Evolutionary conservation across 2,329 filamentous ascomycete species (phyloP), one percentile per base, ranked within the genome.

Genomic region (Diaporthe sp.): DNA sequence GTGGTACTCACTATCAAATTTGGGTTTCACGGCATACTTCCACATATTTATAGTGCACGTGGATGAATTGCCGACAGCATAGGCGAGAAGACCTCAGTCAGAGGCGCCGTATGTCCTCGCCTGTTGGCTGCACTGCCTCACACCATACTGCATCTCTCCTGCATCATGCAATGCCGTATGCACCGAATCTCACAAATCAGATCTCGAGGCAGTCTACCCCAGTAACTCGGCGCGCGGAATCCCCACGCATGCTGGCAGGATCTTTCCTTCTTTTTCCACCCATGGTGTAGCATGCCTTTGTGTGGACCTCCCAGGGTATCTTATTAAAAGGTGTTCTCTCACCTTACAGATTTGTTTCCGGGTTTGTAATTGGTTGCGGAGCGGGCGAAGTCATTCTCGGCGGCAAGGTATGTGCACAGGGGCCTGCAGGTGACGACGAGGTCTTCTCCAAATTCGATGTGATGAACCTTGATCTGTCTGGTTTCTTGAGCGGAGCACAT

Each of bases 81-180:
- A 35, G 19, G 12, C 28, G 33, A 28, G 57, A 19, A 60, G 22
- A 15, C 22, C 52, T 17, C 52, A 30, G 13, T 25, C 25, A 8
- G 52, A 52, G 47, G 17, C 19, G 22, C 17, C 25, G 52, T 22
- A 30, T 55, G 28, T 55, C 52, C 25, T 19, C 17, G 28, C 52
- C 25, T 55, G 52, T 55, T 55, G 52, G 52, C 25, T 55, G 52
- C 52, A 55, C 52, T 30, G 52, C 52, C 52, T 55, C 52, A 30
- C 15, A 30, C 52, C 28, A 33, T 17, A 55, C 25, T 19, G 4
- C 25, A 57, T 57, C 54, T 57, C 28, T 19, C 30, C 30, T 57
- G 54, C 54, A 57, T 35, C 22, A 19, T 57, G 54, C 54, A 57
- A 8, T 35, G 9, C 30, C 13, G 28, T 4, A 17, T 55, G 52